Base-by-base conservation (phyloP, 768 basidiomycete species). In the Lentinula boryana region DNA sequence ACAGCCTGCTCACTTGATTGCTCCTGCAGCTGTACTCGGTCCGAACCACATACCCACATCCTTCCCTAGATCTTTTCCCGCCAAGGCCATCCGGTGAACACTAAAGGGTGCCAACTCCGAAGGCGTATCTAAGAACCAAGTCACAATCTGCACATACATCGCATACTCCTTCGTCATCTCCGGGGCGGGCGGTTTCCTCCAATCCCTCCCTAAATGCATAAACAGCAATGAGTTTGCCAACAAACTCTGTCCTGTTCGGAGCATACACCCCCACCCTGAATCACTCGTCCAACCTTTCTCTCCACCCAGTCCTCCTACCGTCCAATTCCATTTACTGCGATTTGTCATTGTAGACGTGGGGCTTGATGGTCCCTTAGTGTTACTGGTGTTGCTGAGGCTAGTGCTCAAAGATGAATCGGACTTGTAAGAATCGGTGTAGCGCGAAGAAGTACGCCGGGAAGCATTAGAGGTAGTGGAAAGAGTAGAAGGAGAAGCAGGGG, bases 11-110 rank as follows among this genome's bases (percentile, higher is more conserved):
- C 69, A 93, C 90, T 90, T 93, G 75, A 98, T 90, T 10, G 94
- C 95, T 40, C 95, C 95, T 7, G 95, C 95, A n/a, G 96, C 97
- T 0, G 92, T 94, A 69, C 92, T 95, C 0, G 96, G 96, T 0
- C 96, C 96, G 68, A 98, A 98, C 96, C 96, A 98, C 72, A 94
- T 90, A 1, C 96, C 96, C 0, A 98, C 90, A 64, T 94, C 92
- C 63, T 92, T 98, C 12, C 96, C 96, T 1, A 98, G 81, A 66
- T 95, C 89, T 69, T 98, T 95, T 0, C 96, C 96, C 0, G 95
- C 89, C 21, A 95, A 77, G 0, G 95, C 95, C 89, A 99, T 97
- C 51, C 93, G 84, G 72, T 99, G 96, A 6, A 99, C 92, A 65
- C 91, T 91, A 70, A 99, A 99, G 0, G 96, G 96, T 16, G 89